Evolutionary conservation across 208 protist genomes (phyloP).

Genomic region (Trypanosoma grayi): DNA sequence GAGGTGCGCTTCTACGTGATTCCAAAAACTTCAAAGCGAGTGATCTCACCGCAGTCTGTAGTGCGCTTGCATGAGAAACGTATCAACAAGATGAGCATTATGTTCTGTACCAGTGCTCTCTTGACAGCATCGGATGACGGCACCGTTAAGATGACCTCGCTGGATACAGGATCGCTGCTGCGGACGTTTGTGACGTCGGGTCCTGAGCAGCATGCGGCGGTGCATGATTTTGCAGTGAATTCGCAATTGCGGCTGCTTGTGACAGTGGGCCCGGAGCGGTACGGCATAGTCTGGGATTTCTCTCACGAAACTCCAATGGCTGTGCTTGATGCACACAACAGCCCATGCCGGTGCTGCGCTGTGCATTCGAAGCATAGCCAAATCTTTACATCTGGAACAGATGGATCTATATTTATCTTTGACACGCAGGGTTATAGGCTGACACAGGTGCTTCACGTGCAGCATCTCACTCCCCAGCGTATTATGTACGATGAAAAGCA

Average conservation of each 20-base stretch:
- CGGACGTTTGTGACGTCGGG: conserved; percentile 38
- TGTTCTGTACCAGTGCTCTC: conserved; percentile 51
- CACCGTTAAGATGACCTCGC: conserved; percentile 56
- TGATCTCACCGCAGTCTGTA: conserved; percentile 39
- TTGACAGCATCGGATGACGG: conserved; percentile 71
- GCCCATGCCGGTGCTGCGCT: conserved; percentile 58
- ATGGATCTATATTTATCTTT: conserved; percentile 70
- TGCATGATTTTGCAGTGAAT: conserved; percentile 66
- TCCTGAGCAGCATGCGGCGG: conserved; percentile 41
- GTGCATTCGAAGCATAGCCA: conserved; percentile 38
- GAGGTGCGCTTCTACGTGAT: conserved; percentile 62
- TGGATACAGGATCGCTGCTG: conserved; percentile 49
- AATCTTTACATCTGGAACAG: conserved; percentile 59
- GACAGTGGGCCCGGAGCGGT: conserved; percentile 70
- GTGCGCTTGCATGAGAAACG: conserved; percentile 32
- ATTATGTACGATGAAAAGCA: conserved; percentile 34
- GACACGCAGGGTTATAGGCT: conserved; percentile 58
- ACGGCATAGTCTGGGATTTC: conserved; percentile 82
- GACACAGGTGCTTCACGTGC: conserved; percentile 52
- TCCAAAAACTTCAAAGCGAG: conserved; percentile 25
- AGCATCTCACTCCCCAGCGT: conserved; percentile 23
- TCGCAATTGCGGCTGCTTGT: conserved; percentile 61
- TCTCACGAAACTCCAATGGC: conserved; percentile 53
- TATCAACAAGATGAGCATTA: conserved; percentile 74
- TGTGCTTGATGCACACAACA: conserved; percentile 59